Evolutionary conservation across 768 basidiomycete genomes (phyloP).

Genomic region (Lentinula sp.): DNA sequence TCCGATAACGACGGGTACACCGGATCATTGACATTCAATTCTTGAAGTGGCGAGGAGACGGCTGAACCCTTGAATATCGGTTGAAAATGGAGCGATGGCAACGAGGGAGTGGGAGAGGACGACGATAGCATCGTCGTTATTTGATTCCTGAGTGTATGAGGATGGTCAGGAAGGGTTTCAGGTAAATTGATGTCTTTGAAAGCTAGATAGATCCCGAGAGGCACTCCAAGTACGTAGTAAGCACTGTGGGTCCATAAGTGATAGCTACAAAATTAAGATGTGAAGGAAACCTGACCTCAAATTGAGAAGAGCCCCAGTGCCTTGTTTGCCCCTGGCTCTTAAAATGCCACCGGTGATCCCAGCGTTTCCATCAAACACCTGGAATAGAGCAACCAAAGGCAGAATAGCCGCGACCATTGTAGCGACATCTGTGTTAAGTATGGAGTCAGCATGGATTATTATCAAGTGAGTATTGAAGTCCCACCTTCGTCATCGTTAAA

Average conservation of each 20-base stretch:
- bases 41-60: neutral
- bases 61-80: neutral
- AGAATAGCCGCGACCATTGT: constrained; percentile 41
- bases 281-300: neutral
- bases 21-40: neutral
- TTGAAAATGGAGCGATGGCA: neutral
- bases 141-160: neutral
- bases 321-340: constrained; percentile 56
- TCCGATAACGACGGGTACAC: constrained; percentile 6
- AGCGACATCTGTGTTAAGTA: constrained; percentile 21
- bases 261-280: neutral
- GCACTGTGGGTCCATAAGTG: constrained; percentile 22
- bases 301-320: constrained; percentile 51
- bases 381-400: constrained; percentile 50
- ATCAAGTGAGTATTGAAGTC: constrained; percentile 7
- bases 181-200: constrained; percentile 25
- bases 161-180: neutral
- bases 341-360: constrained; percentile 52
- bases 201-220: constrained; percentile 52
- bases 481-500: constrained; percentile 64
- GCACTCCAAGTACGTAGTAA: constrained; percentile 59
- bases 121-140: neutral
- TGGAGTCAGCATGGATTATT: neutral
- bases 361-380: constrained; percentile 56
- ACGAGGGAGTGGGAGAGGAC: neutral